Evolutionary conservation across 306 rosid genomes (phyloP), one percentile per base, ranked within the genome.

Genomic region (Carpinus fangiana): DNA sequence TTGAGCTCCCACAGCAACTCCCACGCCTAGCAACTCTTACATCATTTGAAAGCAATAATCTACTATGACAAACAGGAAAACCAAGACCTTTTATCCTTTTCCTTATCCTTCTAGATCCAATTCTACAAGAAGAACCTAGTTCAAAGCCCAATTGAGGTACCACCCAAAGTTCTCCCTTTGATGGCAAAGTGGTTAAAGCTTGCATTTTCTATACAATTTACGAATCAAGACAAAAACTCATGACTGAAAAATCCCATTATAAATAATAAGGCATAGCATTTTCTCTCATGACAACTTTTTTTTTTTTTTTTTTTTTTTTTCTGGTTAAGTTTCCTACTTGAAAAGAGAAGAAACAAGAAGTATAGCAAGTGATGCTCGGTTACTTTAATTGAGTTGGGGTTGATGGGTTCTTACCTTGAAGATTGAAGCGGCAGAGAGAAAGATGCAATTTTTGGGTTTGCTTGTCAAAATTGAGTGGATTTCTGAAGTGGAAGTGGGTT

Each of bases 171-270:
- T 77, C 75, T 75, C 73, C 76, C 74, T 60, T 86, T 9, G 79
- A 76, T 59, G 88, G 79, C 51, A 76, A 83, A 73, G 80, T 56
- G 84, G 80, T 73, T 76, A 84, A 78, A 84, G 88, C 56, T 74
- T 88, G 90, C 92, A 90, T 84, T 76, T 80, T 83, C 67, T 69
- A 20, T 28, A 81, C 76, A 81, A 78, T 60, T 75, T 45, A 82
- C 53, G 69, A 75, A 17, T 45, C 55, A 76, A 78, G 38, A 60
- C 16, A 56, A 61, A 60, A 54, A 82, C 67, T 74, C 68, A 71
- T 71, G 43, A 31, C 53, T 45, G 48, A 10, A 72, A 72, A 74
- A 26, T 61, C 80, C 70, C 47, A 38, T 71, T 5, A 64, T 65
- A 36, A 56, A 21, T 51, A 60, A 69, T 34, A 77, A 45, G 52